Evolutionary conservation across 2,329 filamentous ascomycete species (phyloP).

Genomic region (Diaporthe amygdali): DNA sequence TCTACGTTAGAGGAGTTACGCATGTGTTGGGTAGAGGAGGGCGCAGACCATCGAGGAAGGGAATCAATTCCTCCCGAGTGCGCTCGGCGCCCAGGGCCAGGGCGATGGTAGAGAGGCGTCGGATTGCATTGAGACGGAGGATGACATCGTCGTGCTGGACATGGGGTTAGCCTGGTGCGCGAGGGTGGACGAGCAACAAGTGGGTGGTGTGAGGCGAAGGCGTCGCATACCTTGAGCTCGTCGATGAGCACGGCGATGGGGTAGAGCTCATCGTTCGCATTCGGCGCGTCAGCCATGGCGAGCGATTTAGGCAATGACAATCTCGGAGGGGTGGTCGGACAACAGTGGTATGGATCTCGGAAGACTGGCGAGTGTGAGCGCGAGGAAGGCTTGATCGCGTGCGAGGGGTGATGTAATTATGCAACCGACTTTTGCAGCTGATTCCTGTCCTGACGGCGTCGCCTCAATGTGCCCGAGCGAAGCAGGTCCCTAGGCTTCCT

Average conservation of each 20-base stretch:
- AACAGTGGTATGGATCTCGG: background rate
- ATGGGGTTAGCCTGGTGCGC: conserved; percentile 33
- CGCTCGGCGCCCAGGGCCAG: conserved; percentile 94
- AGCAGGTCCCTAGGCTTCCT: background rate
- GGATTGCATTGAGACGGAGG: conserved; percentile 96
- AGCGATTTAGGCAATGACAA: conserved; percentile 35
- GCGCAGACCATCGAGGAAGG: conserved; percentile 92
- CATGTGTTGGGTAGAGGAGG: conserved; percentile 26
- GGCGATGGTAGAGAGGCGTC: conserved; percentile 96
- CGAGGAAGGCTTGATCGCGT: conserved; percentile 24
- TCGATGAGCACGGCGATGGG: conserved; percentile 99
- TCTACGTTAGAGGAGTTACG: conserved; percentile 27
- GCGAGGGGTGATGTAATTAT: conserved; percentile 26
- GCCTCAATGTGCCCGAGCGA: conserved; percentile 21
- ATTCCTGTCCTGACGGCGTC: conserved; percentile 20
- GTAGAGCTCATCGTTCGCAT: conserved; percentile 97
- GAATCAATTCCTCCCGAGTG: conserved; percentile 97
- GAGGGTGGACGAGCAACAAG: background rate
- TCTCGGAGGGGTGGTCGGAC: conserved; percentile 15
- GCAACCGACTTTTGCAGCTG: conserved; percentile 28
- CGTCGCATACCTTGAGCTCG: conserved; percentile 85
- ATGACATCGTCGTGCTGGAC: conserved; percentile 95
- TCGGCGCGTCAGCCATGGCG: conserved; percentile 87
- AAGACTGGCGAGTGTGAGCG: conserved; percentile 17
- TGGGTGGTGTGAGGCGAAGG: background rate